Evolutionary conservation across 208 protist species (phyloP).

Genomic region (Plasmodiophora brassicae): DNA sequence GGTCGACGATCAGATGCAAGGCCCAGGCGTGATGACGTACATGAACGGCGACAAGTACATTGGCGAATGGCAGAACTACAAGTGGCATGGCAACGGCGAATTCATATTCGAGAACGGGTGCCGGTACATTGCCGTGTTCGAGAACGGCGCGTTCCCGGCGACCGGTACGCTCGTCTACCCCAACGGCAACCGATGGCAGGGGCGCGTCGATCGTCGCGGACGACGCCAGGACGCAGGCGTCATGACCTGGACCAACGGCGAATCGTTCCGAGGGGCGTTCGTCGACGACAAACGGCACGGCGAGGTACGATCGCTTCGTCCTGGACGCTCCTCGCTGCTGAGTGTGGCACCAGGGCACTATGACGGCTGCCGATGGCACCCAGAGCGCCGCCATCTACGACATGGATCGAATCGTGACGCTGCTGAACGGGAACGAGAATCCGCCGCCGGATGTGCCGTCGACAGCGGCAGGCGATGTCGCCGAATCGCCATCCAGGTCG

Average conservation of each 20-base stretch:
- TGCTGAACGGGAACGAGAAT: neutral
- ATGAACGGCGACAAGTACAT: neutral
- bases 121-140: neutral
- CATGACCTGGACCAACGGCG: neutral
- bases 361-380: neutral
- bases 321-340: neutral
- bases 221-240: neutral
- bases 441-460: too few species aligned
- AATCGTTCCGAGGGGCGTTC: neutral
- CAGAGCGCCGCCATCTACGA: neutral
- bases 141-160: neutral
- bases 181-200: neutral
- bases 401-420: neutral
- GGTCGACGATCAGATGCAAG: neutral
- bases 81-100: neutral
- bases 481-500: too few species aligned
- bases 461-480: too few species aligned
- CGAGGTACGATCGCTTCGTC: neutral
- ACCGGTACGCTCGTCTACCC: neutral
- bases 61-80: neutral
- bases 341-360: neutral
- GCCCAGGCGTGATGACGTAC: neutral
- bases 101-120: neutral
- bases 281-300: neutral
- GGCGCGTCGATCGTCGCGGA: neutral